Conservation (phyloP, 2,329 filamentous ascomycete species). For the Cryphonectria japonica region DNA sequence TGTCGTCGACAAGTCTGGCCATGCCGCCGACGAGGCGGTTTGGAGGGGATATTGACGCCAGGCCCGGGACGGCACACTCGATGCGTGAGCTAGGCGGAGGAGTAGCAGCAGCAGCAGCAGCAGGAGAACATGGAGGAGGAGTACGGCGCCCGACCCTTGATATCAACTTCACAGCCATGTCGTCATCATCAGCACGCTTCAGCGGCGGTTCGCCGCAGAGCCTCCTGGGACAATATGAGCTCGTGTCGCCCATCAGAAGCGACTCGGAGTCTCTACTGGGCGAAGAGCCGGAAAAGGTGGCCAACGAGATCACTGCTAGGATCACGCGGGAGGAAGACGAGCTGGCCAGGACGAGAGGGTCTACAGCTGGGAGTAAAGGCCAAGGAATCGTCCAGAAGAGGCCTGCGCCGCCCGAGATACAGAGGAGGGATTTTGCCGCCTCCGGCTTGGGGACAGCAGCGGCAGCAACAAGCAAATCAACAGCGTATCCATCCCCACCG, state of each 20-base stretch:
- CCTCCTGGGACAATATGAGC: slow-evolving; percentile 47
- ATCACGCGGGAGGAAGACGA: slow-evolving; percentile 33
- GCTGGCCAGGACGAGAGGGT: slow-evolving; percentile 28
- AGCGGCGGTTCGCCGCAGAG: slow-evolving; percentile 40
- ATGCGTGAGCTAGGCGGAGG: slow-evolving; percentile 40
- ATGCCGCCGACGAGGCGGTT: slow-evolving; percentile 23
- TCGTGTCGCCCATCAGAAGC: slow-evolving; percentile 34
- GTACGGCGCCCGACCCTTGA: slow-evolving; percentile 43
- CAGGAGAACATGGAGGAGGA: neutral
- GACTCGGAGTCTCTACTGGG: slow-evolving; percentile 37
- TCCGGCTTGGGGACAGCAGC: neutral
- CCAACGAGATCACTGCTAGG: slow-evolving; percentile 34
- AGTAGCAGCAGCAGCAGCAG: neutral
- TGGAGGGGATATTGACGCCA: slow-evolving; percentile 32
- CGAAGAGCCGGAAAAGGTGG: slow-evolving; percentile 37
- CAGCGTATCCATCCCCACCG: slow-evolving; percentile 40
- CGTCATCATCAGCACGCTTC: slow-evolving; percentile 32
- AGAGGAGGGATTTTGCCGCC: slow-evolving; percentile 14
- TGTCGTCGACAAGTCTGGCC: slow-evolving; percentile 35
- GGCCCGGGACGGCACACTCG: slow-evolving; percentile 42
- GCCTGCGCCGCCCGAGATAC: slow-evolving; percentile 14
- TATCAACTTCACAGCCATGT: slow-evolving; percentile 45
- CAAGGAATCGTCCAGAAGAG: neutral
- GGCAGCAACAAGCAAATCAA: slow-evolving; percentile 19
- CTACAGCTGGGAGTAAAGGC: slow-evolving; percentile 8